Percentiles rank a stretch among this genome's conserved stretches.
phyloP scores from a whole-genome alignment of 23 red algal genomes.

The Gracilaria domingensis region DNA sequence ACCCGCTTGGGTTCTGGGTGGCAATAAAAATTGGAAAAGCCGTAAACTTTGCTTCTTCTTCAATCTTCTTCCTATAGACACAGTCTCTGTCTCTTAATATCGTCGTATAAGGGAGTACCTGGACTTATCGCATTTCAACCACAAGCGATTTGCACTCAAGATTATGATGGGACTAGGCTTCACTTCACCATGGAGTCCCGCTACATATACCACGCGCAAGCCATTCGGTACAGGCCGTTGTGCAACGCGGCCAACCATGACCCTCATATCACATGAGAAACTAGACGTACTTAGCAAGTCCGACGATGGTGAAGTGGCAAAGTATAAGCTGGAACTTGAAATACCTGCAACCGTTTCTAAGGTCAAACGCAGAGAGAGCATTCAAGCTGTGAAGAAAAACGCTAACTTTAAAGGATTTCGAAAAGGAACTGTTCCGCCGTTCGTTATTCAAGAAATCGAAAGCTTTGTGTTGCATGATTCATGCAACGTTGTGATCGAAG shows the following conservation, averaged over 20 bases:
- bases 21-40: no score
- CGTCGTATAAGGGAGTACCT: no score
- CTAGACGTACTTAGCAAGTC: conserved; percentile 43
- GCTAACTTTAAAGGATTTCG: conserved; percentile 71
- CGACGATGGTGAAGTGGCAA: conserved; percentile 39
- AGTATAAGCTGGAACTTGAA: conserved; percentile 65
- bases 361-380: conserved; percentile 42
- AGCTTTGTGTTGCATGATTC: conserved; percentile 47
- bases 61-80: no score
- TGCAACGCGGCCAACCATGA: conserved; percentile 23
- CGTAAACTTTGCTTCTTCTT: no score
- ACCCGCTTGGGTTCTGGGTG: no score
- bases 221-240: background rate
- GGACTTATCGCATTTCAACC: no score
- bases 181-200: background rate
- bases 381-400: conserved; percentile 53
- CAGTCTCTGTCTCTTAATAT: no score
- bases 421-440: conserved; percentile 79
- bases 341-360: conserved; percentile 52
- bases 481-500: conserved; percentile 36
- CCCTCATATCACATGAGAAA: conserved; percentile 59
- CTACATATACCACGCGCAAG: no score
- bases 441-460: conserved; percentile 64
- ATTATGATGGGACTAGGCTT: background rate
- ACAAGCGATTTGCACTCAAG: no score